Evolutionary conservation across 495 filamentous ascomycete genomes (phyloP).

Genomic region (Talaromyces nanjingensis): DNA sequence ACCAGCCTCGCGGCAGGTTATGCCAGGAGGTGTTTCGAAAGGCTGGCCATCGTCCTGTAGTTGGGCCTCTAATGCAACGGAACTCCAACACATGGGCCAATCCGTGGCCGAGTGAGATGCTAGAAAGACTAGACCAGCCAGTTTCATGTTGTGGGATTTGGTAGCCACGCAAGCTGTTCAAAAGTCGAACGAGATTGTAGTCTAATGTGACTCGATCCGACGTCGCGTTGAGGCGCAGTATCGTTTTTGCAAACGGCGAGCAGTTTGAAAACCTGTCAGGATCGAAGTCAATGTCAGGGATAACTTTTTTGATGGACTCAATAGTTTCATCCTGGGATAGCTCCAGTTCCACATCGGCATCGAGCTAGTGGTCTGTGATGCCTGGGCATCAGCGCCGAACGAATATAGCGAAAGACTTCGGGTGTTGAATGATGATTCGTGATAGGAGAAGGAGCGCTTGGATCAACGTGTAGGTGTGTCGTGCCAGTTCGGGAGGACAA

Average conservation of each 20-base stretch:
- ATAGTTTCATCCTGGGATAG: neutral
- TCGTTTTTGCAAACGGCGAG: neutral
- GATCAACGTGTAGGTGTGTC: neutral
- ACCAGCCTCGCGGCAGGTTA: neutral
- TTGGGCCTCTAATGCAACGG: neutral
- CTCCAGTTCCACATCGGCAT: neutral
- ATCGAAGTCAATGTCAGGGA: neutral
- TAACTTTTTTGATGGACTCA: neutral
- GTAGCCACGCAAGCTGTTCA: neutral
- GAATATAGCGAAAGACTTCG: neutral
- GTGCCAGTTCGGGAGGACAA: too few species aligned
- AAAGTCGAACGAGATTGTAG: slow-evolving; percentile 2
- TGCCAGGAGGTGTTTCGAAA: slow-evolving; percentile 1
- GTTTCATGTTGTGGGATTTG: neutral
- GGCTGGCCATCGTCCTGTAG: neutral
- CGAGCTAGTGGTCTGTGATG: neutral
- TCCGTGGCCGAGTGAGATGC: neutral
- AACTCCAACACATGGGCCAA: slow-evolving; percentile 2
- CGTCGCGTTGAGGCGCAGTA: neutral
- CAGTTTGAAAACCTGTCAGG: neutral
- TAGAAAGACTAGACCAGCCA: neutral
- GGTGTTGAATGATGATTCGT: neutral
- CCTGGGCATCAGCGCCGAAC: neutral
- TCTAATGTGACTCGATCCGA: neutral
- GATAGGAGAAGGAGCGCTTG: neutral